Evolutionary conservation across 2,329 filamentous ascomycete genomes (phyloP).

Genomic region (Fusarium sp.): DNA sequence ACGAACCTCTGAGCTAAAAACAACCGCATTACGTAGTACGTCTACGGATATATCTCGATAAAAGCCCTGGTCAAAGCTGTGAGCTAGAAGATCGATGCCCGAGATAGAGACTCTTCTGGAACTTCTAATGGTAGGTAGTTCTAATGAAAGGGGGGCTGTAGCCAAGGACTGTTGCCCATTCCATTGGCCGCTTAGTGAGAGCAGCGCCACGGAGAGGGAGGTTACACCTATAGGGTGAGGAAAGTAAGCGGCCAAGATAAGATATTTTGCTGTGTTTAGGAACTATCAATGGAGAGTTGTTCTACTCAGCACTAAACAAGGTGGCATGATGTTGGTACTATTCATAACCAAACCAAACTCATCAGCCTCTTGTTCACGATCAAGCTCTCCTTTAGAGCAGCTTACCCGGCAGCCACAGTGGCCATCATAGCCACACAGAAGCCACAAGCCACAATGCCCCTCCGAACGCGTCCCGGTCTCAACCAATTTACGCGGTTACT

Average conservation of each 20-base stretch:
- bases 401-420: too few relatives aligned
- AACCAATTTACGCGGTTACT: constrained; percentile 36
- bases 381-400: background rate
- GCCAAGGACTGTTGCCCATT: constrained; percentile 7
- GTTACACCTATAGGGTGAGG: background rate
- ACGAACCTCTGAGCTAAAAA: constrained; percentile 32
- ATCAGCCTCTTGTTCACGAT: background rate
- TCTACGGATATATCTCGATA: constrained; percentile 17
- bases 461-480: constrained; percentile 20
- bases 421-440: background rate
- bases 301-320: background rate
- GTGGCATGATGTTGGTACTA: background rate
- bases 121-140: constrained; percentile 12
- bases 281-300: background rate
- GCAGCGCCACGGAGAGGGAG: constrained; percentile 33
- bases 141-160: constrained; percentile 10
- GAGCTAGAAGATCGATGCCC: constrained; percentile 13
- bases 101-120: constrained; percentile 30
- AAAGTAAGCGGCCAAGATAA: constrained; percentile 8
- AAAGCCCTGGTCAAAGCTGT: constrained; percentile 38
- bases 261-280: background rate
- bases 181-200: constrained; percentile 3
- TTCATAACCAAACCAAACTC: too few relatives aligned
- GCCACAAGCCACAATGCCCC: constrained; percentile 8
- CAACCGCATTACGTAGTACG: constrained; percentile 32